Evolutionary conservation across 768 basidiomycete species (phyloP), one percentile per base, ranked within the genome.

Genomic region (Brasilioporus rufonigricans): DNA sequence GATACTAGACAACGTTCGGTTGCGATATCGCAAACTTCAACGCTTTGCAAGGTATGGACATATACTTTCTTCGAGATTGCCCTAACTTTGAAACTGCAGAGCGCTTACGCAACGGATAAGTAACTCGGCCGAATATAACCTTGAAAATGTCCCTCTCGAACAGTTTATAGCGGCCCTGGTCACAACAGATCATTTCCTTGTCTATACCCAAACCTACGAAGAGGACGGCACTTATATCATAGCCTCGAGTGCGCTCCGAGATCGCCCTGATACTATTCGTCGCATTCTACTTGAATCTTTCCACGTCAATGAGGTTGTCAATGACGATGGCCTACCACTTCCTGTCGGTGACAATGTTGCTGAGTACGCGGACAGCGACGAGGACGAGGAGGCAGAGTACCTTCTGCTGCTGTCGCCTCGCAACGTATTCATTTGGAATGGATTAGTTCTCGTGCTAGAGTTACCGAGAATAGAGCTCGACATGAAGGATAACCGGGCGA

Each of bases 221-320:
- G 85, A 88, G 62, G 87, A 96, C n/a, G 93, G 93, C 5, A 84
- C 87, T 12, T 99, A 98, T 67, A 84, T 98, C 57, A 77, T 99
- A 51, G 96, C 91, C 9, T 85, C 91, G 16, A 80, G 77, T 5
- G 80, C 82, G 5, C 80, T 98, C 12, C 86, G 82, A 62, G 86
- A 91, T 46, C 83, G 85, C 13, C 86, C 89, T 0, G 86, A 89
- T 12, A 74, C 81, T 40, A 88, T 98, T 59, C 84, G 84, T 6
- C 83, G 86, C 40, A 86, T 98, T 27, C 79, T 99, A 11, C 78
- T 83, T 26, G 87, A 92, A 63, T 90, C 94, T 9, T 98, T 94
- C 73, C 85, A 90, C 48, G 84, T 88, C 48, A 80, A 84, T 48
- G 86, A 88, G 66, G 69, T 77, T 40, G 74, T 78, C 48, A 73